Evolutionary conservation across 257 asterid genomes (phyloP), one percentile per base, ranked within the genome.

Genomic region (Ajuga chamaepitys): DNA sequence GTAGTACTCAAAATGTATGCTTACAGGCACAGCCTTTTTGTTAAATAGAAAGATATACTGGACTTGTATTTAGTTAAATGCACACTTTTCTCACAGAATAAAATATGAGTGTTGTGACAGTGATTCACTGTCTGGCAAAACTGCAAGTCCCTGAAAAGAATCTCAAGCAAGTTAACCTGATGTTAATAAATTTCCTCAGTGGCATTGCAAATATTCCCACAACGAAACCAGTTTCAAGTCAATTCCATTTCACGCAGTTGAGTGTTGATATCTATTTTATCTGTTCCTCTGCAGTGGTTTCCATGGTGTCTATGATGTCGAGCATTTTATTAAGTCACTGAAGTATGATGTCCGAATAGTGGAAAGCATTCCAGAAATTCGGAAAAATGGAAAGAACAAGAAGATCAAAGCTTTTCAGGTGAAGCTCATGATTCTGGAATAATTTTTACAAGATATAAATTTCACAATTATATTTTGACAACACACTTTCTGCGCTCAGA

Each of bases 331-430:
- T 76, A 85, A 72, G 77, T 85, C 99, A 60, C 74, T 89, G 82
- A 87, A 79, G 81, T 83, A 86, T 70, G 99, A 93, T 72, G 95
- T 89, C 56, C 83, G 69, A 48, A 86, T 93, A 61, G 97, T 93
- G 75, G 97, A 87, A 82, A 89, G 87, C 72, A 86, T 89, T 77
- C 96, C 99, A 32, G 96, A 86, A 53, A 75, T 77, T 68, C 86
- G 58, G 28, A 86, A 75, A 81, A 89, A 93, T 73, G 99, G 99
- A 65, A 93, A 93, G 81, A 72, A 67, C 58, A 93, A 83, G 86
- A 93, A 89, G 83, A 72, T 89, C 57, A 93, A 89, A 80, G 83
- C 95, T 24, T 75, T 74, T 76, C 96, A 89, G 99, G 99, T 93
- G 67, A 74, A 58, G 32, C 64, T 48, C 45, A 9, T 66, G 32